Evolutionary conservation across 345 rosid genomes (phyloP).

Genomic region (Lepidium aucheri): DNA sequence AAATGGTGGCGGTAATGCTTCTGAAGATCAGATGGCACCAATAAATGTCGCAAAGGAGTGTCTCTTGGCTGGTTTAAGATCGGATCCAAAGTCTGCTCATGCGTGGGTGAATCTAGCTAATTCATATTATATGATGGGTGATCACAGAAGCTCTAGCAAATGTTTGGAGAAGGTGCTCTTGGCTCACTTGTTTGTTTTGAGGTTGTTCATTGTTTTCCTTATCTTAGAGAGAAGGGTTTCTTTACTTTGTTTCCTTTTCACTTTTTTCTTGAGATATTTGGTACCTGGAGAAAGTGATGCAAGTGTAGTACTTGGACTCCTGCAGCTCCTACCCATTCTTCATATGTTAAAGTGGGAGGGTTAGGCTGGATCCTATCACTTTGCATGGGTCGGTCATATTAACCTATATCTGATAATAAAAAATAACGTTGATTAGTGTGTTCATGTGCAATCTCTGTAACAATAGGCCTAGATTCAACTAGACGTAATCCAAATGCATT

Average conservation of each 20-base stretch:
- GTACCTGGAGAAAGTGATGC: slow-evolving; percentile 7
- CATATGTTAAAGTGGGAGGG: not conserved
- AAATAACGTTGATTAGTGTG: not conserved
- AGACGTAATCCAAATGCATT: not conserved
- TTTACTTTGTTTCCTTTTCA: slow-evolving; percentile 7
- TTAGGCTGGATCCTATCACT: not conserved
- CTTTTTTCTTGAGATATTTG: not conserved
- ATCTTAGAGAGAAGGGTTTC: slow-evolving; percentile 19
- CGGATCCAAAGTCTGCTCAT: slow-evolving; percentile 86
- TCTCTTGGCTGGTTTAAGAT: slow-evolving; percentile 54
- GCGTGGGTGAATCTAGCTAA: slow-evolving; percentile 85
- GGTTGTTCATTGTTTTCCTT: slow-evolving; percentile 47
- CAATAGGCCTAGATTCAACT: not conserved
- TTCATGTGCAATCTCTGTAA: not conserved
- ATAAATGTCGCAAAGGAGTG: slow-evolving; percentile 80
- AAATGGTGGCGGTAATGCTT: slow-evolving; percentile 54
- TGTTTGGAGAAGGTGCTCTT: slow-evolving; percentile 99
- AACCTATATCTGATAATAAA: not conserved
- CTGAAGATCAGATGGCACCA: slow-evolving; percentile 46
- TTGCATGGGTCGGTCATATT: not conserved
- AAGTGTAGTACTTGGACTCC: not conserved
- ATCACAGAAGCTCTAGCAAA: slow-evolving; percentile 78
- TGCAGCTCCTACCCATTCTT: not conserved
- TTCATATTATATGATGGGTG: slow-evolving; percentile 66
- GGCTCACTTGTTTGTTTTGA: slow-evolving; percentile 44